Conservation (phyloP, 192 early-diverging fungal genomes). For the Coemansia sp. region DNA sequence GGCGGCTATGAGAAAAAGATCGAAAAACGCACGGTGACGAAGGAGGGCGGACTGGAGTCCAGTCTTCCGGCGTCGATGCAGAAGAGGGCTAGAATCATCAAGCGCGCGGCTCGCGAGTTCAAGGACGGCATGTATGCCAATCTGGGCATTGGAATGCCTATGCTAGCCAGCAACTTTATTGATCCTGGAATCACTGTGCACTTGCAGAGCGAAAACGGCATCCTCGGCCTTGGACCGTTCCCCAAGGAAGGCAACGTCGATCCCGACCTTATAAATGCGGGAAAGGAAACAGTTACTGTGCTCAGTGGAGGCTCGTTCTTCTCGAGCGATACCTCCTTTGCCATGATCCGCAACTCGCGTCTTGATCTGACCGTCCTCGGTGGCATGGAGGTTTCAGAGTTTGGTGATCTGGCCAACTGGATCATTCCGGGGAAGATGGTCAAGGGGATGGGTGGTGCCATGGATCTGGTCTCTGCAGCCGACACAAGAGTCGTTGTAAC, state of each 20-base stretch:
- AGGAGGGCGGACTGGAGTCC: slow-evolving; percentile 1
- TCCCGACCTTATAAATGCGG: slow-evolving; percentile 72
- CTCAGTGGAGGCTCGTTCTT: slow-evolving; percentile 66
- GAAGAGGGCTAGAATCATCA: slow-evolving; percentile 63
- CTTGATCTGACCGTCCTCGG: slow-evolving; percentile 72
- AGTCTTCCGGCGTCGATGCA: slow-evolving; percentile 38
- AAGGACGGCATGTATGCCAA: slow-evolving; percentile 70
- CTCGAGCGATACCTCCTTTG: slow-evolving; percentile 69
- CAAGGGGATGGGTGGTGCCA: slow-evolving; percentile 79
- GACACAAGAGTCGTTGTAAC: slow-evolving; percentile 71
- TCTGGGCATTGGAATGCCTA: slow-evolving; percentile 75
- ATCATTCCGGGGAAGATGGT: slow-evolving; percentile 81
- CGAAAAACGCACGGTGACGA: slow-evolving; percentile 52
- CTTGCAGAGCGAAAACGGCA: slow-evolving; percentile 75
- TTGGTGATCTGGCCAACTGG: slow-evolving; percentile 79
- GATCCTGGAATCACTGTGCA: slow-evolving; percentile 63
- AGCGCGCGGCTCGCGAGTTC: slow-evolving; percentile 73
- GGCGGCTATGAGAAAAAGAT: slow-evolving; percentile 67
- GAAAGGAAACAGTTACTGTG: slow-evolving; percentile 63
- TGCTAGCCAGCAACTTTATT: slow-evolving; percentile 72
- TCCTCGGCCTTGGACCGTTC: slow-evolving; percentile 73
- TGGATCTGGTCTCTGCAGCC: slow-evolving; percentile 71
- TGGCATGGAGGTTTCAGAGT: slow-evolving; percentile 59
- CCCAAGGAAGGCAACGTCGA: slow-evolving; percentile 65
- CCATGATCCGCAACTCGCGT: slow-evolving; percentile 73